A percentile compares a stretch with the other conserved stretches of the same genome.
phyloP scores from a whole-genome alignment of 2,329 filamentous ascomycete species.

The Pyrenophora seminiperda region DNA sequence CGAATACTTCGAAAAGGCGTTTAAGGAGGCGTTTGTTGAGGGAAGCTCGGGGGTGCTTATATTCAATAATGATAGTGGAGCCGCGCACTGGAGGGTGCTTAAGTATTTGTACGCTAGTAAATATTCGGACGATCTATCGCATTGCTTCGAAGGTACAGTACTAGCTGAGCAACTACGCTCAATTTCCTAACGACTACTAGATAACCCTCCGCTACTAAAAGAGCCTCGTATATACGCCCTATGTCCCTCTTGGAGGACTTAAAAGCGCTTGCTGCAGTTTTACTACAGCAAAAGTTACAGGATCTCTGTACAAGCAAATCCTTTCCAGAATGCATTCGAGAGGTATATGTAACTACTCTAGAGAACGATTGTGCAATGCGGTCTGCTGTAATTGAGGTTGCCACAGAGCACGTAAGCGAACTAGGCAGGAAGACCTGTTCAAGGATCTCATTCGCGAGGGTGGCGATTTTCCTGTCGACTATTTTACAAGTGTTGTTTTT shows the following conservation, averaged over 20 bases:
- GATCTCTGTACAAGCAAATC: conserved; percentile 7
- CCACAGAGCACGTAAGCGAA: conserved; percentile 6
- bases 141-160: conserved; percentile 8
- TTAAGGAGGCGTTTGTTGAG: conserved; percentile 14
- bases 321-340: conserved; percentile 16
- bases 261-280: conserved; percentile 8
- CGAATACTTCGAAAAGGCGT: conserved; percentile 19
- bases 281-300: conserved; percentile 12
- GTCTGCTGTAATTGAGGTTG: conserved; percentile 11
- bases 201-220: conserved; percentile 12
- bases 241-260: conserved; percentile 19
- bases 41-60: conserved; percentile 11
- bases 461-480: conserved; percentile 14
- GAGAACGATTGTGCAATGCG: conserved; percentile 2
- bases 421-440: conserved; percentile 11
- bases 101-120: conserved; percentile 21
- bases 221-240: conserved; percentile 16
- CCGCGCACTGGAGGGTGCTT: conserved; percentile 19
- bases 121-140: conserved; percentile 13
- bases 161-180: neutral
- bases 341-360: conserved; percentile 18
- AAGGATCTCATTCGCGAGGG: conserved; percentile 11
- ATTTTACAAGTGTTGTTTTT: neutral
- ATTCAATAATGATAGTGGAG: conserved; percentile 12
- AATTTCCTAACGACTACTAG: conserved; percentile 1